Evolutionary conservation across 139 green algal species (phyloP), one percentile per base, ranked within the genome.

Genomic region (Mychonastes homosphaera): DNA sequence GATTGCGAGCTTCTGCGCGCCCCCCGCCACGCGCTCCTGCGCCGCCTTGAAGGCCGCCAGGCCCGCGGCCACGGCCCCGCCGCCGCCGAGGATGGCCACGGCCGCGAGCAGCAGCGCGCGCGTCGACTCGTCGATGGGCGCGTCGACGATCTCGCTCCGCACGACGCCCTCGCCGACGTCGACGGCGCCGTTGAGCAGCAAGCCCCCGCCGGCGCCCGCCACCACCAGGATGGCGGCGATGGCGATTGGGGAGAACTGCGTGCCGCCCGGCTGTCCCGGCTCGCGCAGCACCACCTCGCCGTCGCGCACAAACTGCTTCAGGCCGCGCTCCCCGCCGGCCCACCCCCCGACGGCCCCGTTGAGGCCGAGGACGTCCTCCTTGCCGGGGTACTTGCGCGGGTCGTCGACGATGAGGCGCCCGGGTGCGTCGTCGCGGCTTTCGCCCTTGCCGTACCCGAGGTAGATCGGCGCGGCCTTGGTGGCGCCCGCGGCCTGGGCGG

Each of bases 241-340:
- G 6, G 74, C 64, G 8, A 89, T 62, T 2, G 76, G 68, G 30
- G 61, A 77, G 32, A 61, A 77, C 64, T 83, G 70, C 50, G 35
- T 51, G 4, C 26, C 35, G 16, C 58, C 63, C 2, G 69, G 62
- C 57, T 67, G 43, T 19, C 58, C 41, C 8, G 62, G 62, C 29
- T 53, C 21, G 26, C 47, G 46, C 30, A 74, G 44, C 24, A 77
- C 66, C 24, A 91, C 7, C 10, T 89, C 80, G 13, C 85, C 85
- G 13, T 65, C 83, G 32, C 80, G 64, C 1, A 84, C 67, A 69
- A 86, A 93, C 38, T 77, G 53, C 56, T 76, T 66, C 33, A 95
- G 29, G 23, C 83, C 87, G 41, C 54, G 32, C 74, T 95, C 87
- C 27, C 87, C 87, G 26, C 83, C 87, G 12, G 87, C 83, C 77